Evolutionary conservation across 495 filamentous ascomycete genomes (phyloP).

Genomic region (Penicillium manginii): DNA sequence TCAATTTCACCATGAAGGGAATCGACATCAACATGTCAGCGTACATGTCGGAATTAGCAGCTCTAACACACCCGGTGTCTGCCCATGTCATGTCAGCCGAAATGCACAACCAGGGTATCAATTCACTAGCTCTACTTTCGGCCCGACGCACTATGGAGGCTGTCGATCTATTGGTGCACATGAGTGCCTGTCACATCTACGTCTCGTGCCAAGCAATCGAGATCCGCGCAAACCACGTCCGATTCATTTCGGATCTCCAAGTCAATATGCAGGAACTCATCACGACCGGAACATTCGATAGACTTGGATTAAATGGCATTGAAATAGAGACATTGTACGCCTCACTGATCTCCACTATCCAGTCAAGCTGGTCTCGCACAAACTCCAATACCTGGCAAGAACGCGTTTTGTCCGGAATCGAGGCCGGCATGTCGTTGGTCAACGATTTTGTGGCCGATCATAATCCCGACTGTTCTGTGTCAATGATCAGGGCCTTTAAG

Average conservation of each 20-base stretch:
- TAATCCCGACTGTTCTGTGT: constrained; percentile 12
- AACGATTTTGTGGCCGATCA: constrained; percentile 9
- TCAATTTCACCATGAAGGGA: constrained; percentile 61
- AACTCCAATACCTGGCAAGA: constrained; percentile 25
- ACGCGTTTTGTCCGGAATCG: constrained; percentile 14
- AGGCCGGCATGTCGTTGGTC: constrained; percentile 14
- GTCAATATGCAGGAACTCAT: constrained; percentile 5
- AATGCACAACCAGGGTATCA: constrained; percentile 60
- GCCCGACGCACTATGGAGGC: constrained; percentile 58
- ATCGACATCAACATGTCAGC: constrained; percentile 67
- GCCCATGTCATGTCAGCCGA: constrained; percentile 57
- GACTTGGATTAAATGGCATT: constrained; percentile 9
- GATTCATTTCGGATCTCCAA: constrained; percentile 13
- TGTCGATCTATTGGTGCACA: constrained; percentile 57
- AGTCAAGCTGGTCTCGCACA: constrained; percentile 18
- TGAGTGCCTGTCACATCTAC: constrained; percentile 56
- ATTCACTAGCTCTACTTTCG: constrained; percentile 59
- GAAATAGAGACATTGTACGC: constrained; percentile 7
- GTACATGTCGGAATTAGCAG: constrained; percentile 60
- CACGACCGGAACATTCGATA: constrained; percentile 9
- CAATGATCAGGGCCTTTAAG: constrained; percentile 13
- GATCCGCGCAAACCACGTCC: constrained; percentile 38
- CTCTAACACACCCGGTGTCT: constrained; percentile 53
- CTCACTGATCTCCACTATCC: constrained; percentile 12
- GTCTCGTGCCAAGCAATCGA: constrained; percentile 51